phyloP scores from a whole-genome alignment of 306 rosid genomes.

The Prunus campanulata region DNA sequence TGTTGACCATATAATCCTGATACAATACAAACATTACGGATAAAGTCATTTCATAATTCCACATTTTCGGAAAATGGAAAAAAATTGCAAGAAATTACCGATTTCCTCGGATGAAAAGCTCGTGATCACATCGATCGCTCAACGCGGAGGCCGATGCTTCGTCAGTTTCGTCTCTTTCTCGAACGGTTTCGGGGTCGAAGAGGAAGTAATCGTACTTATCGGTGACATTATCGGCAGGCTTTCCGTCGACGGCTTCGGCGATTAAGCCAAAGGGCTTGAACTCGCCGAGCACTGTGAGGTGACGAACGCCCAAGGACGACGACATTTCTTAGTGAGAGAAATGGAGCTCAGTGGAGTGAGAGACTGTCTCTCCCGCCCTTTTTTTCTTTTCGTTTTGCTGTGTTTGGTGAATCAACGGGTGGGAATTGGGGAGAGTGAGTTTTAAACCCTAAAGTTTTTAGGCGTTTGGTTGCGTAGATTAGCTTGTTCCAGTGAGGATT shows the following conservation, averaged over 20 bases:
- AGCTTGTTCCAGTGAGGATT: background rate
- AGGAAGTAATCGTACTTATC: constrained; percentile 81
- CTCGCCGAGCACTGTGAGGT: constrained; percentile 78
- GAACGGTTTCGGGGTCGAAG: constrained; percentile 68
- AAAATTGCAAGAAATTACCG: constrained; percentile 43
- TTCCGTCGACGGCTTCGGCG: constrained; percentile 94
- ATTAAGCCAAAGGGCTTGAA: constrained; percentile 91
- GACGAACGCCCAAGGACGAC: constrained; percentile 61
- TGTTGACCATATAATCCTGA: constrained; percentile 87
- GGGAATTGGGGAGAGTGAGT: background rate
- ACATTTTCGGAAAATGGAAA: background rate
- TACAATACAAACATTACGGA: constrained; percentile 10
- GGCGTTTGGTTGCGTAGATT: background rate
- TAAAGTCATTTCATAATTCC: background rate
- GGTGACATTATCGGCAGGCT: constrained; percentile 49
- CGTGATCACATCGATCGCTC: constrained; percentile 69
- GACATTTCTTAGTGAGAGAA: constrained; percentile 17
- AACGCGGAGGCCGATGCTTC: constrained; percentile 48
- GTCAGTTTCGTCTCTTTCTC: constrained; percentile 60
- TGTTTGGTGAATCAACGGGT: background rate
- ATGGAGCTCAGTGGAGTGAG: background rate
- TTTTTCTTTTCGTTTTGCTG: background rate
- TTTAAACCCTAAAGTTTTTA: constrained; percentile 2
- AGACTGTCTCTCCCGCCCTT: constrained; percentile 33
- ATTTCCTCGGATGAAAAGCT: constrained; percentile 78